These are phyloP conservation scores for Erigeron canadensis DNA, from an alignment of 129 eudicot genomes.

Conservation along the genomic window DNA sequence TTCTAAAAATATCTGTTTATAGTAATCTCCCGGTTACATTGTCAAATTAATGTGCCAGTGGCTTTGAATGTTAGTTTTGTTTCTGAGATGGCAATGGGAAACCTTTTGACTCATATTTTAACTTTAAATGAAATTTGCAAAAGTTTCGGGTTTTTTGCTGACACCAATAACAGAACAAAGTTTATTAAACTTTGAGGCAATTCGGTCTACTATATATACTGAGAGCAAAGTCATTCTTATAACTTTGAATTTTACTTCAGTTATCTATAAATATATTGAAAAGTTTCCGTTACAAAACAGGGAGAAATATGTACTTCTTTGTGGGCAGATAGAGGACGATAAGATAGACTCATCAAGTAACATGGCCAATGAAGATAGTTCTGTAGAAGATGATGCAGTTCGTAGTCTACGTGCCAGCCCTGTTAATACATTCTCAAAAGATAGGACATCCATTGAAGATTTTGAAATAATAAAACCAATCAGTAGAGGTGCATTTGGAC, in stretches of 20 bases:
- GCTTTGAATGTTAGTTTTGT: not conserved
- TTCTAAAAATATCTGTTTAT: not conserved
- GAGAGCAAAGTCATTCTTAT: not conserved
- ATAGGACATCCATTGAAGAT: slow-evolving; percentile 93
- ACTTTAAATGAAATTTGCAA: not conserved
- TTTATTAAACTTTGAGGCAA: not conserved
- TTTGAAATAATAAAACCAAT: slow-evolving; percentile 98
- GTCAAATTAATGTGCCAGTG: not conserved
- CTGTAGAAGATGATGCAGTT: slow-evolving; percentile 70
- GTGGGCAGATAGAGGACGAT: slow-evolving; percentile 96
- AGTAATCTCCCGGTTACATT: not conserved
- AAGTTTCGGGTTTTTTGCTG: not conserved
- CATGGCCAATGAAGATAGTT: slow-evolving; percentile 69
- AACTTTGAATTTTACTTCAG: slow-evolving; percentile 21
- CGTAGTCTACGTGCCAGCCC: slow-evolving; percentile 96
- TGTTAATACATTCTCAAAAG: slow-evolving; percentile 69
- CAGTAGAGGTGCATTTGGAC: slow-evolving; percentile 98
- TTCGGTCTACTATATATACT: not conserved
- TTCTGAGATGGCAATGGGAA: not conserved
- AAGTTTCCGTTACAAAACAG: slow-evolving; percentile 36
- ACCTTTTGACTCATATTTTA: slow-evolving; percentile 2
- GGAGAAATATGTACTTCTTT: slow-evolving; percentile 90
- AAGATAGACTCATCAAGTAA: slow-evolving; percentile 50
- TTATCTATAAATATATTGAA: slow-evolving; percentile 14
- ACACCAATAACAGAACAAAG: not conserved